Evolutionary conservation across 2,329 filamentous ascomycete genomes (phyloP).

Genomic region (Colletotrichum sp.): DNA sequence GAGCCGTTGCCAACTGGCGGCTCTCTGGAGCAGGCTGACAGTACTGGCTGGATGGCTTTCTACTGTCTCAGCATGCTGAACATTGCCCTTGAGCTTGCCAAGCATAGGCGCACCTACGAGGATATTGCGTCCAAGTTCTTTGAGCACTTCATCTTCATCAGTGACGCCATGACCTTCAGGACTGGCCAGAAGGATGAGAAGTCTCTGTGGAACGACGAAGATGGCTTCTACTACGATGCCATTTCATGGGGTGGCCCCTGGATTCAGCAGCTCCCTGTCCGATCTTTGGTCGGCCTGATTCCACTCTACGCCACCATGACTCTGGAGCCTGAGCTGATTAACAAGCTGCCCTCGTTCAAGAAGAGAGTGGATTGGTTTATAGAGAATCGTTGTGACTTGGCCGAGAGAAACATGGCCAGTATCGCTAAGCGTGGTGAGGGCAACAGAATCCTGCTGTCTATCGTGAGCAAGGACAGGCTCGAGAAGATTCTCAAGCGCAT

Average conservation of each 20-base stretch:
- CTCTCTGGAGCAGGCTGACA: slow-evolving; percentile 94
- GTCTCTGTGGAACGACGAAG: slow-evolving; percentile 94
- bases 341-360: slow-evolving; percentile 91
- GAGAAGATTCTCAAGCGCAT: slow-evolving; percentile 89
- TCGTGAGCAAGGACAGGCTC: slow-evolving; percentile 92
- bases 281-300: slow-evolving; percentile 91
- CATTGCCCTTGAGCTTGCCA: slow-evolving; percentile 92
- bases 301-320: slow-evolving; percentile 92
- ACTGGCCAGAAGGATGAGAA: slow-evolving; percentile 73
- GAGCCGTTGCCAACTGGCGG: slow-evolving; percentile 94
- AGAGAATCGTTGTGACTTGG: slow-evolving; percentile 83
- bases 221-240: slow-evolving; percentile 98
- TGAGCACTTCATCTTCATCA: slow-evolving; percentile 97
- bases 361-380: slow-evolving; percentile 95
- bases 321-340: slow-evolving; percentile 90
- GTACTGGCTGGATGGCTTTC: slow-evolving; percentile 99
- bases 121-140: slow-evolving; percentile 99
- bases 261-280: slow-evolving; percentile 90
- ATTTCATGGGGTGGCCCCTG: slow-evolving; percentile 95
- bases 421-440: slow-evolving; percentile 91
- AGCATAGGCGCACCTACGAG: slow-evolving; percentile 93
- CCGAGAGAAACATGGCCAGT: slow-evolving; percentile 92
- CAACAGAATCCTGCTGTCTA: slow-evolving; percentile 82
- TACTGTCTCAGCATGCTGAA: slow-evolving; percentile 97
- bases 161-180: slow-evolving; percentile 93